Evolutionary conservation across 257 asterid species (phyloP), one percentile per base, ranked within the genome.

Genomic region (Penstemon eatonii): DNA sequence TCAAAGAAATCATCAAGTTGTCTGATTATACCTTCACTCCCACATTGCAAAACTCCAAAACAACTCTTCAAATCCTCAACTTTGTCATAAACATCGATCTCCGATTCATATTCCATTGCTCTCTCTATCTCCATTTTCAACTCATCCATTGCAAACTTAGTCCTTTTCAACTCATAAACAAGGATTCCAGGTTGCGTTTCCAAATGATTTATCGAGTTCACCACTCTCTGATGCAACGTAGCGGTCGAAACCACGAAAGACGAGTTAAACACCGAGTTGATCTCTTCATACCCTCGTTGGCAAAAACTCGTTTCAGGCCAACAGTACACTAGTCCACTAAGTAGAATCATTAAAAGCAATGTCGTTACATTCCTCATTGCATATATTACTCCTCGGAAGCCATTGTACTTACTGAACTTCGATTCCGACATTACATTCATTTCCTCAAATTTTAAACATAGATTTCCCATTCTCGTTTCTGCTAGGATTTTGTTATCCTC

Each of bases 1-100:
- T 89, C 96, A 73, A 89, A 89, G 79, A 89, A 85, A 63, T 89
- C 96, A 82, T 89, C 96, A 68, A 89, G 81, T 70, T 90, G 97
- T 3, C 85, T 92, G 64, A 85, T 75, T 52, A 90, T 72, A 15
- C 83, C 75, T 75, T 88, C 96, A 19, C 80, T 82, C 72, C 95
- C 97, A 78, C 82, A 65, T 61, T 86, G 87, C 85, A 90, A 75
- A 71, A 45, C 76, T 70, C 67, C 92, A 73, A 85, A 81, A 52
- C 88, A 86, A 61, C 76, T 81, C 78, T 76, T 90, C 80, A 90
- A 82, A 45, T 61, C 76, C 47, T 80, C 87, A 56, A 75, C 77
- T 74, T 83, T 86, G 5, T 75, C 90, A 49, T 67, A 58, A 53
- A 86, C 37, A 51, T 74, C 83, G 10, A 10, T 71, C 69, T 76